phyloP scores from a whole-genome alignment of 768 basidiomycete genomes.

The Amanita polypyramis region DNA sequence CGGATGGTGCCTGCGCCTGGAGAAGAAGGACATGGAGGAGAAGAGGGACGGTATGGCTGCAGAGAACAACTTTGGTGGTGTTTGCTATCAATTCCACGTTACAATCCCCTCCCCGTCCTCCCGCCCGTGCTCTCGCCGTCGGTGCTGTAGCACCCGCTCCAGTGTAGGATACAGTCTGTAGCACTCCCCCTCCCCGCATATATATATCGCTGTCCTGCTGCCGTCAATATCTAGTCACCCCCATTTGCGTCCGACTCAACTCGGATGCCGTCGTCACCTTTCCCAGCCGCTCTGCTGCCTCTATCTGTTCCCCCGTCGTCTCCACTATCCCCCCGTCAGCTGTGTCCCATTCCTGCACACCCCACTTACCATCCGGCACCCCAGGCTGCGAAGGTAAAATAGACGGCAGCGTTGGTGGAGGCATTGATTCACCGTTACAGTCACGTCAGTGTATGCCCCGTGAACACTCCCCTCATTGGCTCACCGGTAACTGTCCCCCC shows the following conservation, averaged over 20 bases:
- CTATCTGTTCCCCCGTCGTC: conserved; percentile 45
- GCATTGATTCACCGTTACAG: background rate
- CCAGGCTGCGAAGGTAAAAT: conserved; percentile 40
- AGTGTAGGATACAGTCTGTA: conserved; percentile 62
- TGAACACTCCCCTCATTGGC: conserved; percentile 27
- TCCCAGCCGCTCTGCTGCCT: conserved; percentile 32
- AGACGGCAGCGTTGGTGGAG: conserved; percentile 27
- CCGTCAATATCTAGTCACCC: background rate
- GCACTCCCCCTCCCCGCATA: conserved; percentile 58
- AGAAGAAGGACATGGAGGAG: conserved; percentile 91
- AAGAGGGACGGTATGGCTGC: conserved; percentile 62
- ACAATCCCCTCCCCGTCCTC: conserved; percentile 36
- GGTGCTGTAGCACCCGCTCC: conserved; percentile 59
- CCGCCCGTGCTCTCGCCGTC: conserved; percentile 56
- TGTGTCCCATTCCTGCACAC: background rate
- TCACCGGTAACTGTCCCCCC: conserved; percentile 19
- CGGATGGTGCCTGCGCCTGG: conserved; percentile 66
- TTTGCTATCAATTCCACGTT: conserved; percentile 47
- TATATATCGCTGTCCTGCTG: conserved; percentile 68
- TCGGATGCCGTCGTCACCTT: conserved; percentile 56
- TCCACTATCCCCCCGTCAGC: conserved; percentile 24
- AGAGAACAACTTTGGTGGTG: conserved; percentile 8
- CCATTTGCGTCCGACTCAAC: conserved; percentile 29
- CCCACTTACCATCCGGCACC: conserved; percentile 36
- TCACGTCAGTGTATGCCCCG: background rate